Evolutionary conservation across 2,329 filamentous ascomycete genomes (phyloP).

Genomic region (Bipolaris cookei): DNA sequence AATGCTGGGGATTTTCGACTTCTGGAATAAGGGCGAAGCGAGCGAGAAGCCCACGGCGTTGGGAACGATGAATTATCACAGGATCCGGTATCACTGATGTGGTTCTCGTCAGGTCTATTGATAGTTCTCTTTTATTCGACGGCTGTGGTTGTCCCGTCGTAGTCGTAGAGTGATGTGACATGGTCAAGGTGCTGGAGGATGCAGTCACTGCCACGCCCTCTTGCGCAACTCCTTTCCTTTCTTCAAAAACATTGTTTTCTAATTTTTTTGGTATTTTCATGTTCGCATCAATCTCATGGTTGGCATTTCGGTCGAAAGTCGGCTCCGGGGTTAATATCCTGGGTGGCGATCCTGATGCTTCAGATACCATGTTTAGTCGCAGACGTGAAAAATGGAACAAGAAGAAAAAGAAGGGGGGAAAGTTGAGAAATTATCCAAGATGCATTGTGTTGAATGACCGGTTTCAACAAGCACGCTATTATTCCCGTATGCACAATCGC

Average conservation of each 20-base stretch:
- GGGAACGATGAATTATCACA: conserved; percentile 56
- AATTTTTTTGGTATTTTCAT: not conserved
- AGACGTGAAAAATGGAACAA: not conserved
- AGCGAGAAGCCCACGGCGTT: conserved; percentile 75
- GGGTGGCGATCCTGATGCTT: conserved; percentile 4
- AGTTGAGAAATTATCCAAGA: not conserved
- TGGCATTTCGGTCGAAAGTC: not conserved
- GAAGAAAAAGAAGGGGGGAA: not conserved
- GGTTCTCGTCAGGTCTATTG: conserved; percentile 34
- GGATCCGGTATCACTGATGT: conserved; percentile 49
- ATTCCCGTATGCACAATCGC: conserved; percentile 7
- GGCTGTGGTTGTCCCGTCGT: conserved; percentile 1
- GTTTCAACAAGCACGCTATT: not conserved
- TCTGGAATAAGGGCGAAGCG: conserved; percentile 77
- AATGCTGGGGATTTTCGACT: conserved; percentile 76
- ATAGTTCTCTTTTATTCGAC: conserved; percentile 13
- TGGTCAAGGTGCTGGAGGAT: conserved; percentile 32
- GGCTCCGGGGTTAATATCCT: not conserved
- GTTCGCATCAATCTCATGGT: not conserved
- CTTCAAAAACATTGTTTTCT: conserved; percentile 16
- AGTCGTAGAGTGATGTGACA: conserved; percentile 25
- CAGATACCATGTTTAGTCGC: not conserved
- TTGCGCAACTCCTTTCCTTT: not conserved
- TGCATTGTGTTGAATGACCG: not conserved
- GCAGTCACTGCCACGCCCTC: conserved; percentile 33